These are phyloP conservation scores for Beauveria sp. DNA, from an alignment of 2,329 filamentous ascomycete genomes.

Conservation along the genomic window DNA sequence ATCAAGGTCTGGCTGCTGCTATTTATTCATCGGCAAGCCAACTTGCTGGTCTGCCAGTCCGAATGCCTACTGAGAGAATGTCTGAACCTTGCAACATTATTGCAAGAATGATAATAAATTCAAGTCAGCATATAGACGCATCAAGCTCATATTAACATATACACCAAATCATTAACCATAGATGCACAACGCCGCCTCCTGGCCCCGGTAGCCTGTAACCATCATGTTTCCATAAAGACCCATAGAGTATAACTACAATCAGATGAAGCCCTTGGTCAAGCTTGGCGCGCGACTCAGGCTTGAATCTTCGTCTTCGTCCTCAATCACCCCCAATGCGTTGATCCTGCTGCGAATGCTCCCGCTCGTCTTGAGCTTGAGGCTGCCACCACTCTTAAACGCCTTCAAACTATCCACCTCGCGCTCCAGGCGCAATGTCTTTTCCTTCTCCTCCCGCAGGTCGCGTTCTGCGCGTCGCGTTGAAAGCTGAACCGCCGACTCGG, in stretches of 20 bases:
- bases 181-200: slow-evolving; percentile 2
- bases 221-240: neutral
- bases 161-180: slow-evolving; percentile 9
- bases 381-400: slow-evolving; percentile 48
- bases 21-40: too few relatives aligned
- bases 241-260: slow-evolving; percentile 14
- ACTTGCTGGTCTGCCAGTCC: too few relatives aligned
- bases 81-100: too few relatives aligned
- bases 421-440: slow-evolving; percentile 75
- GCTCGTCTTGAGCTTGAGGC: slow-evolving; percentile 26
- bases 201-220: neutral
- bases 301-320: slow-evolving; percentile 42
- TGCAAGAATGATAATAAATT: too few relatives aligned
- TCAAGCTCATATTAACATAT: slow-evolving; percentile 9
- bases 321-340: slow-evolving; percentile 28
- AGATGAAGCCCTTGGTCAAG: slow-evolving; percentile 73
- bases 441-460: slow-evolving; percentile 80
- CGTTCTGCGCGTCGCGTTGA: slow-evolving; percentile 78
- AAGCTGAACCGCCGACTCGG: slow-evolving; percentile 75
- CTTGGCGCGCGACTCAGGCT: slow-evolving; percentile 57
- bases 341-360: slow-evolving; percentile 29
- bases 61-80: too few relatives aligned
- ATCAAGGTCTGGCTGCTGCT: too few relatives aligned
- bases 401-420: slow-evolving; percentile 83
- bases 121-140: neutral